These are phyloP conservation scores for Parachaetomium inaequale DNA, from an alignment of 495 filamentous ascomycete genomes.

Conservation along the genomic window DNA sequence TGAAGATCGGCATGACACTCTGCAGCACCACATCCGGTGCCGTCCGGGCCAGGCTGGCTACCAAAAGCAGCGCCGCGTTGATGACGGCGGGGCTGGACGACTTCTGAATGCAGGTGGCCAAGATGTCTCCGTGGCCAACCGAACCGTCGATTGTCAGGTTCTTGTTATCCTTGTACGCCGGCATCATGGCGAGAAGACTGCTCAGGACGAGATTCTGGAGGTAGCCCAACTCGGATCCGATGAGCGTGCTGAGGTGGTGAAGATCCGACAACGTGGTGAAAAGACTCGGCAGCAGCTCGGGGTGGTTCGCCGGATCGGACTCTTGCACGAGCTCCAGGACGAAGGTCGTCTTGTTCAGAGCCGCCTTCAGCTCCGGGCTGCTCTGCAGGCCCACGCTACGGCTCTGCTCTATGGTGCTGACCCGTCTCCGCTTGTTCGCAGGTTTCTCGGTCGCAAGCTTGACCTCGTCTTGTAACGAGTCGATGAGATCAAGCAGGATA, in stretches of 20 bases:
- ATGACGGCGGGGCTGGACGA: conserved; percentile 86
- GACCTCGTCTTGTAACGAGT: conserved; percentile 62
- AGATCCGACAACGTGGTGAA: conserved; percentile 82
- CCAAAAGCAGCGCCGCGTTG: conserved; percentile 83
- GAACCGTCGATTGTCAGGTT: conserved; percentile 66
- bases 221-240: conserved; percentile 76
- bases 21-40: conserved; percentile 87
- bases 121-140: conserved; percentile 75
- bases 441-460: conserved; percentile 59
- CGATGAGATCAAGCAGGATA: conserved; percentile 64
- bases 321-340: conserved; percentile 83
- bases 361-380: conserved; percentile 52
- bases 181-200: conserved; percentile 73
- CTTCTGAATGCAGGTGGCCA: conserved; percentile 86
- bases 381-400: conserved; percentile 34
- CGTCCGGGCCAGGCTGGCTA: conserved; percentile 75
- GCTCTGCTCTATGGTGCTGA: conserved; percentile 59
- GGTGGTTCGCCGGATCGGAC: conserved; percentile 66
- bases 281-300: conserved; percentile 67
- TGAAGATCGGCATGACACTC: conserved; percentile 98
- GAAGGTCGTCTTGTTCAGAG: conserved; percentile 72
- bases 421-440: conserved; percentile 71
- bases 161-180: conserved; percentile 59
- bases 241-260: conserved; percentile 68
- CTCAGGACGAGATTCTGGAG: conserved; percentile 74